Conservation (phyloP, 495 filamentous ascomycete species). For the Podospora pseudopauciseta region DNA sequence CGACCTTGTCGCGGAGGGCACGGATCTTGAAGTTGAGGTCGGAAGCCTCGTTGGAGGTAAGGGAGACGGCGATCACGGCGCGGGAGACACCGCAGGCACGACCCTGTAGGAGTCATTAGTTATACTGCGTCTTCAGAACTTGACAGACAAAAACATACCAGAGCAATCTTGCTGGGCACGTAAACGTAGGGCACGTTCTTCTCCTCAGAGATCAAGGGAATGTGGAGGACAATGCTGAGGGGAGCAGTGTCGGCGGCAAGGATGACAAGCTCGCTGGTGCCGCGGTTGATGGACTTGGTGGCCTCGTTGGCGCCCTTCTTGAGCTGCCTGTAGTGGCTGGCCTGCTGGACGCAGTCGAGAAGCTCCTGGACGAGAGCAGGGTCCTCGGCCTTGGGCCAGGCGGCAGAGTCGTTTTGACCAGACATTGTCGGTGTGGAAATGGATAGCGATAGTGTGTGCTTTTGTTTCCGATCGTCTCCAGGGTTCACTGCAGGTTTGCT, state of each 20-base stretch:
- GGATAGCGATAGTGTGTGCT: constrained; percentile 5
- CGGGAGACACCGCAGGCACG: constrained; percentile 80
- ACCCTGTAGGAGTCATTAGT: constrained; percentile 47
- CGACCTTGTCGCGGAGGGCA: constrained; percentile 87
- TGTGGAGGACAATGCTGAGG: constrained; percentile 85
- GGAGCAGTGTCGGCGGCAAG: constrained; percentile 84
- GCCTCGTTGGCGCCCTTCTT: constrained; percentile 76
- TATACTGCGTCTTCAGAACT: neutral
- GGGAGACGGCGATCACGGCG: constrained; percentile 79
- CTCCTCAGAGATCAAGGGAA: constrained; percentile 67
- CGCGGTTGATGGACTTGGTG: constrained; percentile 86
- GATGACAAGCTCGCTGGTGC: constrained; percentile 82
- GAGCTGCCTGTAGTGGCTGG: constrained; percentile 74
- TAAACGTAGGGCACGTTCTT: constrained; percentile 66
- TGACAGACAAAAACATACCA: constrained; percentile 1
- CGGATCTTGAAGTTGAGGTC: constrained; percentile 84
- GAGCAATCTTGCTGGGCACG: constrained; percentile 45
- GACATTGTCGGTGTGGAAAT: constrained; percentile 40
- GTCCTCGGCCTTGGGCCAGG: constrained; percentile 85
- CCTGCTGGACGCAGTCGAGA: constrained; percentile 85
- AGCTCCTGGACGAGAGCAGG: constrained; percentile 71
- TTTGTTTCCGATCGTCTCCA: constrained; percentile 19
- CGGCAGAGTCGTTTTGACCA: constrained; percentile 51
- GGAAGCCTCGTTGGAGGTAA: constrained; percentile 89
- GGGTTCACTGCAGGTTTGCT: constrained; percentile 34